Evolutionary conservation across 768 basidiomycete species (phyloP).

Genomic region (Suillus fuscotomentosus): DNA sequence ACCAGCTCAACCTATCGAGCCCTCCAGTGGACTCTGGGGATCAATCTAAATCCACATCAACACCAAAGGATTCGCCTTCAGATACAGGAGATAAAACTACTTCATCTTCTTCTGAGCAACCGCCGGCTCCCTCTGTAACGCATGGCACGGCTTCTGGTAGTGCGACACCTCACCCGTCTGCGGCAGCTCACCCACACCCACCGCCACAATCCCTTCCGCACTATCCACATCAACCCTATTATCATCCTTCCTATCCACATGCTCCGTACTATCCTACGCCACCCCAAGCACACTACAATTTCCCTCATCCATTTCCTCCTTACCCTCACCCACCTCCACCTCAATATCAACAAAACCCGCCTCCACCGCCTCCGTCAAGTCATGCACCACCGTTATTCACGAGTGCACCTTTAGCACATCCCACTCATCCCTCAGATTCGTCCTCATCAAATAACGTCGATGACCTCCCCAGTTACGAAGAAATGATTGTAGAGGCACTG

Average conservation of each 20-base stretch:
- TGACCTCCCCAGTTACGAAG: conserved; percentile 86
- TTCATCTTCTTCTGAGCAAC: conserved; percentile 15
- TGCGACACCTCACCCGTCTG: conserved; percentile 25
- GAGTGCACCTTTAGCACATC: conserved; percentile 27
- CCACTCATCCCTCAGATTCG: conserved; percentile 14
- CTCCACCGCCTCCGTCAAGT: conserved; percentile 31
- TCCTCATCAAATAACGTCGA: conserved; percentile 28
- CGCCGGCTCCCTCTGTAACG: conserved; percentile 14
- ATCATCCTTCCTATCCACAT: conserved; percentile 61
- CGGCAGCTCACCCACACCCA: conserved; percentile 17
- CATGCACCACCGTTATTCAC: conserved; percentile 20
- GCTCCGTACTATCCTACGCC: conserved; percentile 61
- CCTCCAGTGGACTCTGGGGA: conserved; percentile 3
- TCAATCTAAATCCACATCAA: neutral
- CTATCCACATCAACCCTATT: conserved; percentile 58
- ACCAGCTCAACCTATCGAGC: conserved; percentile 13
- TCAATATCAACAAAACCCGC: conserved; percentile 29
- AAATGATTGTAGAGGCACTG: conserved; percentile 87
- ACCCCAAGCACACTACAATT: conserved; percentile 35
- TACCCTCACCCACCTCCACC: conserved; percentile 30
- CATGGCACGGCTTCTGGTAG: conserved; percentile 15
- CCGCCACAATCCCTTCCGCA: conserved; percentile 26
- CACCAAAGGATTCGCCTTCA: conserved; percentile 28
- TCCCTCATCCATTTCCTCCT: conserved; percentile 37
- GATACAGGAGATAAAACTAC: conserved; percentile 11